Evolutionary conservation across 2,329 filamentous ascomycete genomes (phyloP), one percentile per base, ranked within the genome.

Genomic region (Cercospora sp.): DNA sequence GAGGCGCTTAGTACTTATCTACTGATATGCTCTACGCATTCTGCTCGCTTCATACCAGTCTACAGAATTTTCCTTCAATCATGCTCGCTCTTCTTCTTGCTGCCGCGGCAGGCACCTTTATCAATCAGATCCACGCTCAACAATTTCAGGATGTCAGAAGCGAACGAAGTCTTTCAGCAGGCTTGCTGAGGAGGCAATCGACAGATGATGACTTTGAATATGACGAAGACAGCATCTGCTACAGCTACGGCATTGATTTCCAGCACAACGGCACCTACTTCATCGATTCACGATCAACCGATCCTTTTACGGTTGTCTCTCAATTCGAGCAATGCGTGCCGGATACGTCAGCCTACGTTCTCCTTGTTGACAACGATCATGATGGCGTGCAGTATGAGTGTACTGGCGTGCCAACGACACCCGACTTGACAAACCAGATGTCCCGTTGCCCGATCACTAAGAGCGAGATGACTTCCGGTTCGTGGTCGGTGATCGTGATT

Each of bases 391-490:
- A 84, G 63, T 77, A 57, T 9, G 65, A 67, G 13, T 69, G 68
- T 13, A 78, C 78, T 3, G 75, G 81, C 45, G 78, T 83, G 8
- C 73, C 75, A 1, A 79, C 82, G 23, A 76, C 75, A 3, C 82
- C 82, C 3, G 79, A 80, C 36, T 73, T 81, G 60, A 75, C 74
- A 2, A 73, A 77, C 7, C 74, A 81, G 69, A 45, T 82, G 33
- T 79, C 82, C 3, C 82, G 77, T 66, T 84, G 82, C 66, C 80
- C 80, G 2, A 76, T 82, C 30, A 67, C 74, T 20, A 84, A 84
- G 72, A 77, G 76, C 58, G 74, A 82, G 63, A 80, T 84, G 74
- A 74, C 70, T n/a, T 78, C 79, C 53, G 82, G 82, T 6, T 78
- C 80, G 36, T 84, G 80, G 79, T 79, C 81, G 3, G 74, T 84